A percentile compares a stretch with the other conserved stretches of the same genome.
Evolutionary conservation across 2,329 filamentous ascomycete species (phyloP).

Genomic region (Cordyceps farinosa): DNA sequence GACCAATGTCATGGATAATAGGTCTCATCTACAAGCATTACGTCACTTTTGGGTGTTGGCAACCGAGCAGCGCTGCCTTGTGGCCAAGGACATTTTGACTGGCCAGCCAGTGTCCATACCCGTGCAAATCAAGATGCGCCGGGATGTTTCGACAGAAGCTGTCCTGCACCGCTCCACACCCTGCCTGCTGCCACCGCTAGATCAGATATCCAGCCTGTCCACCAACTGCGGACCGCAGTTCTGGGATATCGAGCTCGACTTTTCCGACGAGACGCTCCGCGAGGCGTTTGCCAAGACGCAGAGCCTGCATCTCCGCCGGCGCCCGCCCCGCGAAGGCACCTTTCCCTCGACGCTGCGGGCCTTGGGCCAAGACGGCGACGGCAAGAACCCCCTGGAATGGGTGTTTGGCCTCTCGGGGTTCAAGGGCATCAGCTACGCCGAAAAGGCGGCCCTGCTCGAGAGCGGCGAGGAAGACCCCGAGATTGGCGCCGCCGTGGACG

Average conservation of each 20-base stretch:
- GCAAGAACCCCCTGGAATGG: slow-evolving; percentile 62
- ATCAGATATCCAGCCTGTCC: slow-evolving; percentile 56
- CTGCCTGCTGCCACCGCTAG: slow-evolving; percentile 61
- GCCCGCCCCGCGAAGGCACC: slow-evolving; percentile 62
- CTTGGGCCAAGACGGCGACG: slow-evolving; percentile 48
- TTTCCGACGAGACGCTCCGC: slow-evolving; percentile 61
- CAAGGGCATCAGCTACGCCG: slow-evolving; percentile 56
- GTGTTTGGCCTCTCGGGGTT: slow-evolving; percentile 63
- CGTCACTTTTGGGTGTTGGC: slow-evolving; percentile 96
- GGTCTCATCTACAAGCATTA: slow-evolving; percentile 91
- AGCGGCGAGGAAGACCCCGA: slow-evolving; percentile 46
- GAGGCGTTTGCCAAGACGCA: slow-evolving; percentile 64
- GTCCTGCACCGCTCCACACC: slow-evolving; percentile 48
- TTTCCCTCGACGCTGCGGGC: slow-evolving; percentile 74
- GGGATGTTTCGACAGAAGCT: slow-evolving; percentile 35
- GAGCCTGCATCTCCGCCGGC: slow-evolving; percentile 68
- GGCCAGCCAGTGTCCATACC: slow-evolving; percentile 73
- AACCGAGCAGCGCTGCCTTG: slow-evolving; percentile 81
- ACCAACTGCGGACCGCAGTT: slow-evolving; percentile 63
- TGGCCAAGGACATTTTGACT: slow-evolving; percentile 83
- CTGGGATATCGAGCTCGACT: slow-evolving; percentile 80
- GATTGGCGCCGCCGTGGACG: slow-evolving; percentile 60
- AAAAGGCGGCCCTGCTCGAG: slow-evolving; percentile 60
- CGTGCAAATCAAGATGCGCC: slow-evolving; percentile 60
- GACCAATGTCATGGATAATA: slow-evolving; percentile 84